Percentiles rank a stretch among this genome's conserved stretches.
Evolutionary conservation across 495 filamentous ascomycete species (phyloP).

Genomic region (Annulohypoxylon bovei): DNA sequence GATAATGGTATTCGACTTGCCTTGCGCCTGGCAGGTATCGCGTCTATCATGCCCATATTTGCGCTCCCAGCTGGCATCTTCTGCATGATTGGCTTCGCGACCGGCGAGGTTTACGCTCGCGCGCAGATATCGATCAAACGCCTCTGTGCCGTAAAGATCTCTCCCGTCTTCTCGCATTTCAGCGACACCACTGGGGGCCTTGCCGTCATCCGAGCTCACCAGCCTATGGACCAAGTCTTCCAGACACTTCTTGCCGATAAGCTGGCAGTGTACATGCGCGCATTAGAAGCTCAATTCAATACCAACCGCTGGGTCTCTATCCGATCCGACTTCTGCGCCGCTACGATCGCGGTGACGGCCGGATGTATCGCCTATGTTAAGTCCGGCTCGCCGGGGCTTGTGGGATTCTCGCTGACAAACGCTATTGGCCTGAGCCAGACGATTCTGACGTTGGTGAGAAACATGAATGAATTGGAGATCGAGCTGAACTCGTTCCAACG

Average conservation of each 20-base stretch:
- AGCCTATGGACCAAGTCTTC: conserved; percentile 79
- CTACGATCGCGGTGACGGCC: conserved; percentile 9
- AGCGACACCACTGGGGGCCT: conserved; percentile 78
- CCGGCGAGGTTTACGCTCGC: conserved; percentile 78
- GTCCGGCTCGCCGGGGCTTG: conserved; percentile 15
- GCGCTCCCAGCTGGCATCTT: conserved; percentile 62
- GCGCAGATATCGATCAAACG: conserved; percentile 76
- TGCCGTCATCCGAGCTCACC: conserved; percentile 82
- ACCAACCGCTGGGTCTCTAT: conserved; percentile 64
- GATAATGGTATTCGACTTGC: conserved; percentile 60
- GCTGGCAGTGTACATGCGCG: conserved; percentile 47
- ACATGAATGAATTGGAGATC: conserved; percentile 64
- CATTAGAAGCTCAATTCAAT: conserved; percentile 62
- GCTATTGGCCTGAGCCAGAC: conserved; percentile 32
- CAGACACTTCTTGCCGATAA: conserved; percentile 79
- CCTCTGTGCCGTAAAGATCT: conserved; percentile 65
- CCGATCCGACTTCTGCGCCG: conserved; percentile 29
- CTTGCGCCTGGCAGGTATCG: conserved; percentile 63
- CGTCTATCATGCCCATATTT: conserved; percentile 76
- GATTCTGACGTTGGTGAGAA: conserved; percentile 28
- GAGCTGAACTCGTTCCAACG: conserved; percentile 64
- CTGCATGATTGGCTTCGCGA: conserved; percentile 67
- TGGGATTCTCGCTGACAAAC: conserved; percentile 30
- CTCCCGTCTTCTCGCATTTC: conserved; percentile 87
- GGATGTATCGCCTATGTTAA: conserved; percentile 19